phyloP scores from a whole-genome alignment of 2,329 filamentous ascomycete species.

The Penicillium sp. region DNA sequence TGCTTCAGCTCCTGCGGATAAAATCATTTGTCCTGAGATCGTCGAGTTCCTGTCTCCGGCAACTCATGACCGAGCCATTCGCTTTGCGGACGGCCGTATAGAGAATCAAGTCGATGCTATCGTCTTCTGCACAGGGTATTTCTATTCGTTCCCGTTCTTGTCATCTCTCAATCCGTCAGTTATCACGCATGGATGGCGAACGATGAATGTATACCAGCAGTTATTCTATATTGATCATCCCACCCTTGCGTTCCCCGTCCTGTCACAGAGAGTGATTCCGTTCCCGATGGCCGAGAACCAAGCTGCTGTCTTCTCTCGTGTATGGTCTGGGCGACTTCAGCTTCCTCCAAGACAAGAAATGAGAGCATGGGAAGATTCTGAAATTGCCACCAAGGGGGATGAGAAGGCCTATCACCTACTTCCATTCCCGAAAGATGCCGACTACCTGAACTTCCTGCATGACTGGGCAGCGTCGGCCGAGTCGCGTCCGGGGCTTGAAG shows the following conservation, averaged over 20 bases:
- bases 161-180: constrained; percentile 49
- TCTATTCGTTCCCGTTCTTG: constrained; percentile 76
- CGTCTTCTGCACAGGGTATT: constrained; percentile 84
- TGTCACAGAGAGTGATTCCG: constrained; percentile 81
- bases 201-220: constrained; percentile 71
- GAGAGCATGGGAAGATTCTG: constrained; percentile 58
- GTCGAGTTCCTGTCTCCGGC: constrained; percentile 50
- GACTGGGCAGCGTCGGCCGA: constrained; percentile 40
- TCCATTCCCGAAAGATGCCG: constrained; percentile 45
- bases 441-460: constrained; percentile 44
- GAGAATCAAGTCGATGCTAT: constrained; percentile 68
- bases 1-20: constrained; percentile 43
- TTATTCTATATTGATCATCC: constrained; percentile 70
- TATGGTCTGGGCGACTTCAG: constrained; percentile 66
- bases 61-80: constrained; percentile 53
- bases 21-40: constrained; percentile 55
- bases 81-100: constrained; percentile 60
- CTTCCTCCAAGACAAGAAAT: constrained; percentile 63
- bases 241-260: constrained; percentile 68
- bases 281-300: constrained; percentile 78
- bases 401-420: constrained; percentile 53
- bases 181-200: constrained; percentile 63
- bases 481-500: constrained; percentile 36
- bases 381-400: constrained; percentile 42
- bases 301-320: constrained; percentile 66